A percentile compares a stretch with the other conserved stretches of the same genome.
phyloP scores from a whole-genome alignment of 2,329 filamentous ascomycete species.

The Dactylella cylindrospora region DNA sequence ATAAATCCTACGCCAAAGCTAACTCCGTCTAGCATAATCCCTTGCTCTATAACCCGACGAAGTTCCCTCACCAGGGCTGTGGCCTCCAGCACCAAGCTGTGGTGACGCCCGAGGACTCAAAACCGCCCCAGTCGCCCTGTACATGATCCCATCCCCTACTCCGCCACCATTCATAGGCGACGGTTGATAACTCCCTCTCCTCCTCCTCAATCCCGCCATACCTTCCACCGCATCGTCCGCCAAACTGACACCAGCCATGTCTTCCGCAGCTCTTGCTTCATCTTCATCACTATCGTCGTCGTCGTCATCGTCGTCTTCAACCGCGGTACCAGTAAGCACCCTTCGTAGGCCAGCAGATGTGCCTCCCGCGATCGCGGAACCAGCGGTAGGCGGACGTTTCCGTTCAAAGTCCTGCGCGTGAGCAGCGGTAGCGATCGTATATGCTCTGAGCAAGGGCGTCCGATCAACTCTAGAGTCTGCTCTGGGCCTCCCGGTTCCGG shows the following conservation, averaged over 20 bases:
- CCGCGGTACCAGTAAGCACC: constrained; percentile 26
- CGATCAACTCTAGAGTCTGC: constrained; percentile 21
- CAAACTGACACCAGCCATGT: constrained; percentile 1
- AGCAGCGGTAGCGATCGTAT: constrained; percentile 67
- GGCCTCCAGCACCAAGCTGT: not conserved
- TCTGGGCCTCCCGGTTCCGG: constrained; percentile 44
- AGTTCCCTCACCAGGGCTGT: constrained; percentile 16
- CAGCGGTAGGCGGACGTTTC: constrained; percentile 61
- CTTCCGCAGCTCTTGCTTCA: constrained; percentile 38
- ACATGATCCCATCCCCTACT: not conserved
- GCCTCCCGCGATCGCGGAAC: constrained; percentile 50
- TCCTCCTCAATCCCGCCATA: constrained; percentile 23
- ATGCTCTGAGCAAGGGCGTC: constrained; percentile 45
- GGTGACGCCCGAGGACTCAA: constrained; percentile 14
- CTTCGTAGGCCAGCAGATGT: constrained; percentile 45
- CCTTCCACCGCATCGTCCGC: constrained; percentile 27
- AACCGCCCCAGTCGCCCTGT: constrained; percentile 25
- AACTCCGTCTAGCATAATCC: too few relatives aligned
- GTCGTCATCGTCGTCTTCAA: constrained; percentile 50
- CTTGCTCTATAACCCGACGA: constrained; percentile 9
- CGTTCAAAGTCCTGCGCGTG: constrained; percentile 93
- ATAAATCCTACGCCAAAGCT: too few relatives aligned
- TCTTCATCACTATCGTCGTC: constrained; percentile 49
- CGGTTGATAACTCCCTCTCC: constrained; percentile 5
- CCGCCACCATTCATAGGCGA: not conserved